These are phyloP conservation scores for Pyricularia pennisetigena DNA, from an alignment of 2,329 filamentous ascomycete genomes.

Conservation along the genomic window DNA sequence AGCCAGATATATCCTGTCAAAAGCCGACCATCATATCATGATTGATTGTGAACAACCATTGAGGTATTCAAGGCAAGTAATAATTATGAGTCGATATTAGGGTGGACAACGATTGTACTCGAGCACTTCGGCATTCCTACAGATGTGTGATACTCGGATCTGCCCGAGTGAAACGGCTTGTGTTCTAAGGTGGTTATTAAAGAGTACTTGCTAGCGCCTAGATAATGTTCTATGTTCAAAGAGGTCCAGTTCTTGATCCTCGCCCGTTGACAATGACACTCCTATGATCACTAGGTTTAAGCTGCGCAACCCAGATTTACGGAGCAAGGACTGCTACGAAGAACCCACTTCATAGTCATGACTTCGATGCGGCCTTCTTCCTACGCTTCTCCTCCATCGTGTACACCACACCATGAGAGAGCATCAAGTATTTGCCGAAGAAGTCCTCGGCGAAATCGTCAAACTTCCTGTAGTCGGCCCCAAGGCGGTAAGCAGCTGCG, in stretches of 20 bases:
- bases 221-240: not conserved
- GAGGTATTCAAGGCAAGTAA: not conserved
- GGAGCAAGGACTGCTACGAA: not conserved
- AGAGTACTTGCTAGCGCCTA: not conserved
- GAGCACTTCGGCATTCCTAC: not conserved
- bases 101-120: not conserved
- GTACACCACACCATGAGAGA: slow-evolving; percentile 33
- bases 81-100: no score
- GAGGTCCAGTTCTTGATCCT: not conserved
- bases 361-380: not conserved
- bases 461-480: slow-evolving; percentile 52
- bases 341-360: not conserved
- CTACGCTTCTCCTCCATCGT: slow-evolving; percentile 21
- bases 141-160: not conserved
- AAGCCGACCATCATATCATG: not conserved
- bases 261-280: not conserved
- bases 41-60: not conserved
- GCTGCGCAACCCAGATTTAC: not conserved
- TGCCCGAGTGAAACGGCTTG: not conserved
- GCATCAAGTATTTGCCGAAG: slow-evolving; percentile 33
- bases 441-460: slow-evolving; percentile 41
- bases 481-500: slow-evolving; percentile 58
- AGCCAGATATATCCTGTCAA: slow-evolving; percentile 10
- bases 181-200: not conserved
- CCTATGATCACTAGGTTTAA: not conserved